These are phyloP conservation scores for Parmales sp. DNA, from an alignment of 108 stramenopile genomes.

Conservation along the genomic window DNA sequence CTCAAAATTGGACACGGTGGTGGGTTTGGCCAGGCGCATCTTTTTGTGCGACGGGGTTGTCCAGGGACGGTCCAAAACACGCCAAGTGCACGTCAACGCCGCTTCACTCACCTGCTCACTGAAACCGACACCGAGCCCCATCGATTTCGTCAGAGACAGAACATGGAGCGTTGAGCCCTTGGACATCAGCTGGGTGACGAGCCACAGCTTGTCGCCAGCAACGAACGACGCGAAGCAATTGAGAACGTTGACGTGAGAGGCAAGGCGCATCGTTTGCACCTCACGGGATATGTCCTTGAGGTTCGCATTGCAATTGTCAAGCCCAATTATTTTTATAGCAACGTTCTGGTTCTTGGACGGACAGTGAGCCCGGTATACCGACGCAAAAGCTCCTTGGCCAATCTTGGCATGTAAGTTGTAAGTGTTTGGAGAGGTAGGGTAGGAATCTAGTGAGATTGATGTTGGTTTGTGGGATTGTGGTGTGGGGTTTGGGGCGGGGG, in stretches of 20 bases:
- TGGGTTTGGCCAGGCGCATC: too few species aligned
- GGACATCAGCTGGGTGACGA: slow-evolving; percentile 84
- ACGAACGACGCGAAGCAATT: slow-evolving; percentile 81
- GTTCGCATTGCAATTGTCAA: slow-evolving; percentile 45
- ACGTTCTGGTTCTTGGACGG: slow-evolving; percentile 24
- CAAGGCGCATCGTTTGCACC: slow-evolving; percentile 85
- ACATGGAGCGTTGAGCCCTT: slow-evolving; percentile 56
- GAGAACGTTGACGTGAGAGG: slow-evolving; percentile 77
- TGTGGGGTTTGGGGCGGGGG: too few species aligned
- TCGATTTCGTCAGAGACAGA: background rate
- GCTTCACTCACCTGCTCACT: background rate
- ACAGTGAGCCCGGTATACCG: slow-evolving; percentile 65
- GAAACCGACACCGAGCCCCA: background rate
- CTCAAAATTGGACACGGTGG: too few species aligned
- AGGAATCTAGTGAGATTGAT: too few species aligned
- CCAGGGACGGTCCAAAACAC: background rate
- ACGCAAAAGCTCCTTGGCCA: slow-evolving; percentile 88
- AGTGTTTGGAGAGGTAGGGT: too few species aligned
- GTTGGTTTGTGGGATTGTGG: too few species aligned
- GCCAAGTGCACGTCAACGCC: background rate
- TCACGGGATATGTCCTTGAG: slow-evolving; percentile 78
- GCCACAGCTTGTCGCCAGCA: slow-evolving; percentile 75
- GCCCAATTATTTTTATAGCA: slow-evolving; percentile 83
- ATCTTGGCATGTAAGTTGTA: too few species aligned
- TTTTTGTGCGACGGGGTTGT: background rate